These are phyloP conservation scores for Byssochlamys sp. DNA, from an alignment of 2,329 filamentous ascomycete species.

Conservation along the genomic window DNA sequence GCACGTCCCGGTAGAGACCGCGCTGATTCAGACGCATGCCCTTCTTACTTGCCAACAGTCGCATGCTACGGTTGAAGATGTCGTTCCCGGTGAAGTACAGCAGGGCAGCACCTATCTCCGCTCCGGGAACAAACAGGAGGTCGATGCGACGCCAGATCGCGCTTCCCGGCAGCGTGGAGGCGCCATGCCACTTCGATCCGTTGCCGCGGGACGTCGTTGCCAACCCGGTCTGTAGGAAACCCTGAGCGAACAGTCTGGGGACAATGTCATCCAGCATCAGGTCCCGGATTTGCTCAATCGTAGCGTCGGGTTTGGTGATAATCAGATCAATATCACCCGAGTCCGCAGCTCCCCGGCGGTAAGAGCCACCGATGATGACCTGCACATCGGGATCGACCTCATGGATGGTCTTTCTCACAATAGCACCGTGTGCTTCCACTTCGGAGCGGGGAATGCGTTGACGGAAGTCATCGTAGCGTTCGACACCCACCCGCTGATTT, in stretches of 20 bases:
- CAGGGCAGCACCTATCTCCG: constrained; percentile 71
- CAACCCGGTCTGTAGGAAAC: constrained; percentile 62
- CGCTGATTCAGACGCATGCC: constrained; percentile 76
- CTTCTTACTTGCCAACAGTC: constrained; percentile 69
- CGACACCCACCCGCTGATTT: constrained; percentile 66
- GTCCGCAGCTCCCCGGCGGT: constrained; percentile 63
- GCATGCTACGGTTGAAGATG: constrained; percentile 81
- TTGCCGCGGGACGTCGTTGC: constrained; percentile 47
- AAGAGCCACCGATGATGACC: constrained; percentile 72
- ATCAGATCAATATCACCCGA: constrained; percentile 81
- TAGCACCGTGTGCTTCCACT: constrained; percentile 57
- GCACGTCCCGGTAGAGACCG: constrained; percentile 64
- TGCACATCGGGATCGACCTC: constrained; percentile 55
- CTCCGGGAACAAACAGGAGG: constrained; percentile 68
- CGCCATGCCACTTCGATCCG: constrained; percentile 81
- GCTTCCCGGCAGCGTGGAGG: constrained; percentile 56
- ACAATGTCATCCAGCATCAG: constrained; percentile 58
- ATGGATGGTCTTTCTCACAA: constrained; percentile 53
- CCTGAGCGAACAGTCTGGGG: constrained; percentile 46
- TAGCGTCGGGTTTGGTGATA: constrained; percentile 59
- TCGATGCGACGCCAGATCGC: constrained; percentile 71
- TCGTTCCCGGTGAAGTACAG: constrained; percentile 97
- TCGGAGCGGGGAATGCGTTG: constrained; percentile 68
- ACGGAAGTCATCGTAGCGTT: constrained; percentile 70
- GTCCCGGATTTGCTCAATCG: constrained; percentile 48